Base-by-base conservation (phyloP, 2,329 filamentous ascomycete species). In the Fusarium sp. region DNA sequence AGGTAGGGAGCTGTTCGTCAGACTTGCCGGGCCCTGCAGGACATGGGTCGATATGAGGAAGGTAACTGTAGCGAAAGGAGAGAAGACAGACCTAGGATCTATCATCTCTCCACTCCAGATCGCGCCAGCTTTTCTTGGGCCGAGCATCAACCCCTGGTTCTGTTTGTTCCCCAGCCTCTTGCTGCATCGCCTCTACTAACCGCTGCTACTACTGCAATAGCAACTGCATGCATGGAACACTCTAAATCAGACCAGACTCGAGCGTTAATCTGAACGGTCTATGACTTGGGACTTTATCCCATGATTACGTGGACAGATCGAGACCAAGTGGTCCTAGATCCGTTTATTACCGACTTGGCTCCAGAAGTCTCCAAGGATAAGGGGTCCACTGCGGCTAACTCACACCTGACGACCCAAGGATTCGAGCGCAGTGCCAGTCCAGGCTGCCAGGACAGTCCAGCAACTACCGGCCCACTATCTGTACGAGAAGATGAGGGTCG, bases 81-180 rank as follows among this genome's bases (percentile, higher is more conserved):
- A 57, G 40, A 16, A 42, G n/a, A 7, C 49, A 40, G 49, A 34
- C 47, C 56, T 30, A 66, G 61, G 63, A 71, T 64, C 73, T 68
- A 61, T 61, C 60, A 73, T 75, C 65, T 75, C 67, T 65, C 73
- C 73, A 75, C 72, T 57, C 53, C 37, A 75, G 73, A 75, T 75
- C 71, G 73, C 73, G 65, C 73, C 71, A 74, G 61, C 57, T 70
- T 53, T 65, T 63, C 53, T 51, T 64, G 34, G 65, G 53, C 65
- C 65, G 47, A n/a, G 40, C 52, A 47, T 52, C 57, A 53, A 41
- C 48, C 64, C 68, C 68, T 67, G 51, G 47, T 34, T 49, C 45
- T 32, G 9, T 29, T 41, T 14, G 24, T 22, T 34, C 52, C 52
- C 68, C 52, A 69, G 34, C 64, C 55, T 68, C 63, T 57, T 44